Conservation (phyloP, 495 filamentous ascomycete genomes). For the Physcia stellaris region DNA sequence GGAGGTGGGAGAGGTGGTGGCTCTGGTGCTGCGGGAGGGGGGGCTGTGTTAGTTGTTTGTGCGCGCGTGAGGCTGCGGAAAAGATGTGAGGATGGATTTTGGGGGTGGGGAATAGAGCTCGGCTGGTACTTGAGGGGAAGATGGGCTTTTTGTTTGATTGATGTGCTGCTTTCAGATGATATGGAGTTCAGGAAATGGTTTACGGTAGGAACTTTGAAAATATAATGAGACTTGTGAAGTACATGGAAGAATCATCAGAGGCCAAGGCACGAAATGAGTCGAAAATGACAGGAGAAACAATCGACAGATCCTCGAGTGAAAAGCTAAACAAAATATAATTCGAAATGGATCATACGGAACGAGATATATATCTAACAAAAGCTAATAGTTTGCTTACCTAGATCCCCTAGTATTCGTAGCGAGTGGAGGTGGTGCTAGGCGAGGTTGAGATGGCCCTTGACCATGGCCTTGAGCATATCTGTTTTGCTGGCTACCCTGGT, state of each 20-base stretch:
- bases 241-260: no score
- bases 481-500: no score
- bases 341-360: no score
- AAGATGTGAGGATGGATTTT: not conserved
- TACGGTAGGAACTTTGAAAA: no score
- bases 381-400: not conserved
- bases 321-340: no score
- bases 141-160: not conserved
- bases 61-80: not conserved
- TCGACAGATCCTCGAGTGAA: no score
- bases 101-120: not conserved
- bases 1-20: not conserved
- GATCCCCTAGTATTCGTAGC: not conserved
- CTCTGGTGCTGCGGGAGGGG: not conserved
- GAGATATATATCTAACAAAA: not conserved
- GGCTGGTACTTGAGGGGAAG: not conserved
- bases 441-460: not conserved
- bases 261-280: no score
- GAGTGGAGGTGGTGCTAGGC: not conserved
- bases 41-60: not conserved
- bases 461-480: not conserved
- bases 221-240: no score
- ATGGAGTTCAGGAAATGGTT: no score
- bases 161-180: no score
- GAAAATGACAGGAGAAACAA: no score